Conservation (phyloP, 495 filamentous ascomycete species). For the Cercophora sp. region DNA sequence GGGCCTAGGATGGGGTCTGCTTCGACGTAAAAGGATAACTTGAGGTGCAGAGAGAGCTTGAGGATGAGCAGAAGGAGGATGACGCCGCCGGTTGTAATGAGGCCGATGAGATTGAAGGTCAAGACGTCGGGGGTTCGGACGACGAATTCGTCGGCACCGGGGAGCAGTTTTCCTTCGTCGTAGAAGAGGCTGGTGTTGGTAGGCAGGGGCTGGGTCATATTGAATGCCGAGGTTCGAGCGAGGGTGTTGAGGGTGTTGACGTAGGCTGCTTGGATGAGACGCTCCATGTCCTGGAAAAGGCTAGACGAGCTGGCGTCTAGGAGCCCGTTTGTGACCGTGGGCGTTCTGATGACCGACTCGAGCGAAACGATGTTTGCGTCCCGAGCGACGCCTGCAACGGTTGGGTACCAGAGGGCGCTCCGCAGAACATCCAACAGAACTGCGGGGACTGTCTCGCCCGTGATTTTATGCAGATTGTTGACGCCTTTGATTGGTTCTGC, state of each 20-base stretch:
- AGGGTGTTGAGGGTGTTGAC: conserved; percentile 6
- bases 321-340: background rate
- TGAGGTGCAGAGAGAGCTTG: background rate
- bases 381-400: background rate
- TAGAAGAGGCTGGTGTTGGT: background rate
- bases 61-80: background rate
- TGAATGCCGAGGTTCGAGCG: background rate
- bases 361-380: background rate
- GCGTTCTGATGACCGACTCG: background rate
- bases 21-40: background rate
- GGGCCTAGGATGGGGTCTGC: no score
- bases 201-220: background rate
- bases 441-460: no score
- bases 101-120: conserved; percentile 10
- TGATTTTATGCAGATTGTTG: no score
- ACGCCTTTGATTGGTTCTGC: no score
- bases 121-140: background rate
- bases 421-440: no score
- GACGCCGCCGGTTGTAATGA: background rate
- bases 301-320: background rate
- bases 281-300: conserved; percentile 5
- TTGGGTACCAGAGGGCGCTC: background rate
- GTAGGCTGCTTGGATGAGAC: conserved; percentile 1
- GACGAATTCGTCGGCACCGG: background rate
- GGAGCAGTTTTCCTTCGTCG: background rate